Conservation (phyloP, 768 basidiomycete genomes). For the Favolaschia claudopus region DNA sequence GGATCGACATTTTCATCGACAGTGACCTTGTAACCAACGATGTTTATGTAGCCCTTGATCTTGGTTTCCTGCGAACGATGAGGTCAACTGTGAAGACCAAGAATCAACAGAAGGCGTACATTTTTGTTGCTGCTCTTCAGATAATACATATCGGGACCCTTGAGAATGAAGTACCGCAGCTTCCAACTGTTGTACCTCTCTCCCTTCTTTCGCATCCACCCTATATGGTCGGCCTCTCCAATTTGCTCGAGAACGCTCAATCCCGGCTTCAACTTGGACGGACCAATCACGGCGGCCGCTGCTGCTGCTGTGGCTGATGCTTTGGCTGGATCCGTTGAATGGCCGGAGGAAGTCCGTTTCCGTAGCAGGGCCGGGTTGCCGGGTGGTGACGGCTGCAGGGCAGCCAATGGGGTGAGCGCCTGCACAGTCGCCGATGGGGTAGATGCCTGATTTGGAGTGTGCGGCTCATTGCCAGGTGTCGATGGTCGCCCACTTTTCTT, state of each 20-base stretch:
- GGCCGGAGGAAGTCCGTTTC: conserved; percentile 60
- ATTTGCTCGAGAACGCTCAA: conserved; percentile 88
- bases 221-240: conserved; percentile 86
- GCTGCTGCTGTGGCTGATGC: conserved; percentile 23
- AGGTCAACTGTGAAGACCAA: neutral
- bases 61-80: conserved; percentile 75
- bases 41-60: conserved; percentile 96
- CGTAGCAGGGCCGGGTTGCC: conserved; percentile 49
- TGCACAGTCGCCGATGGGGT: neutral
- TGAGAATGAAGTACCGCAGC: conserved; percentile 87
- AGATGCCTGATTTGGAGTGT: neutral
- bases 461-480: conserved; percentile 14
- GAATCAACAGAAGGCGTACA: conserved; percentile 50
- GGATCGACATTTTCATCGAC: conserved; percentile 93
- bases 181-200: conserved; percentile 96
- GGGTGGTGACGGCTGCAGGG: conserved; percentile 4
- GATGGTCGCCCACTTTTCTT: conserved; percentile 36
- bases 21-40: conserved; percentile 90
- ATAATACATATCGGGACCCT: conserved; percentile 91
- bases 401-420: neutral
- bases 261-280: conserved; percentile 59
- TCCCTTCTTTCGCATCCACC: conserved; percentile 97
- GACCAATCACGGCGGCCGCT: conserved; percentile 23
- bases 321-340: conserved; percentile 16
- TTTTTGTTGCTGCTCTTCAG: conserved; percentile 76